phyloP scores from a whole-genome alignment of 1,284 basidiomycete species.

The Fomitopsis betulina region DNA sequence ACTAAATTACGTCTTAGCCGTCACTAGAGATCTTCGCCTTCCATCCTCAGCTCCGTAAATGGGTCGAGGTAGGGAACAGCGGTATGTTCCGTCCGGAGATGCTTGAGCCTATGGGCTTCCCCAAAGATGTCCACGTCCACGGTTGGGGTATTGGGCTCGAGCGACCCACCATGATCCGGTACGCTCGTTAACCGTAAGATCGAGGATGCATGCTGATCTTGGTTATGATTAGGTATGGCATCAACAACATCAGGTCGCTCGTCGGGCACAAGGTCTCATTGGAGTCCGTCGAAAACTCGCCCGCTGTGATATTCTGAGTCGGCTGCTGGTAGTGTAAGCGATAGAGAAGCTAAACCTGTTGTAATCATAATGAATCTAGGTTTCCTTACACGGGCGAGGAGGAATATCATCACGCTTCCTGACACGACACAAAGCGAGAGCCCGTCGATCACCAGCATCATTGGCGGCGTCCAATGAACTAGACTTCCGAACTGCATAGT shows the following conservation, averaged over 20 bases:
- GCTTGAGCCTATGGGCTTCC: slow-evolving; percentile 98
- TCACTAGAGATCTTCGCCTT: slow-evolving; percentile 99
- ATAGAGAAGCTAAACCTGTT: slow-evolving; percentile 6
- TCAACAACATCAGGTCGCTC: slow-evolving; percentile 95
- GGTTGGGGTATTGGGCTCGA: slow-evolving; percentile 97
- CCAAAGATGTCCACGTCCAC: slow-evolving; percentile 93
- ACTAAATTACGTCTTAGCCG: slow-evolving; percentile 47
- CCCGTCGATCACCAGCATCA: too few species aligned
- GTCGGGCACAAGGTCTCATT: slow-evolving; percentile 97
- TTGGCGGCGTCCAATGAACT: too few species aligned
- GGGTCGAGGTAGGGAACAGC: slow-evolving; percentile 95
- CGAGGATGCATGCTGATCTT: slow-evolving; percentile 6
- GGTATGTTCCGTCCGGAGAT: slow-evolving; percentile 99
- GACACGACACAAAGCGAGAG: too few species aligned
- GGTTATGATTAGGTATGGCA: slow-evolving; percentile 55
- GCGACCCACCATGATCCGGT: slow-evolving; percentile 99
- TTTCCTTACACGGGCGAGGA: not conserved
- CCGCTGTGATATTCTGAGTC: slow-evolving; percentile 81
- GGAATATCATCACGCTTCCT: not conserved
- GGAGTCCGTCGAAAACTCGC: slow-evolving; percentile 83
- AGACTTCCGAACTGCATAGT: too few species aligned
- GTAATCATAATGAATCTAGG: not conserved
- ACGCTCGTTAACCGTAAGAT: slow-evolving; percentile 22
- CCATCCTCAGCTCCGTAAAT: slow-evolving; percentile 91
- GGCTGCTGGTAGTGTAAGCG: not conserved